Percentiles rank a stretch among this genome's conserved stretches.
phyloP scores from a whole-genome alignment of 2,329 filamentous ascomycete genomes.

The Exserohilum turcica region DNA sequence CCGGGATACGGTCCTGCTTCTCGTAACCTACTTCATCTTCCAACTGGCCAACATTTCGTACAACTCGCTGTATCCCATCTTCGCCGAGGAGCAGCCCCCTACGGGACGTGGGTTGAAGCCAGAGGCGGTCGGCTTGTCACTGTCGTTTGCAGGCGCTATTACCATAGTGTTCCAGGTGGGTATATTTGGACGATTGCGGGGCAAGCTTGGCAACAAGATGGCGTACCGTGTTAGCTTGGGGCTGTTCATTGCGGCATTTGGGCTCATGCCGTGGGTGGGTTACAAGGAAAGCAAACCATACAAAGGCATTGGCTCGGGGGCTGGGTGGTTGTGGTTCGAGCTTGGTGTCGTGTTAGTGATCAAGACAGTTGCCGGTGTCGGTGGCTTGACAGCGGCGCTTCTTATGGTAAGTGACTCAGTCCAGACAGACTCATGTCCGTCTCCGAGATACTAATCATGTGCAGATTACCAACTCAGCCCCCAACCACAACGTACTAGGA shows the following conservation, averaged over 20 bases:
- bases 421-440: neutral
- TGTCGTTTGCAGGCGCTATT: slow-evolving; percentile 81
- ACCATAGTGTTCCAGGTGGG: slow-evolving; percentile 91
- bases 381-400: slow-evolving; percentile 86
- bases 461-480: slow-evolving; percentile 91
- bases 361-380: slow-evolving; percentile 89
- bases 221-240: slow-evolving; percentile 81
- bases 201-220: slow-evolving; percentile 80
- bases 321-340: slow-evolving; percentile 76
- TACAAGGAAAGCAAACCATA: slow-evolving; percentile 65
- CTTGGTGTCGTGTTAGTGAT: slow-evolving; percentile 80
- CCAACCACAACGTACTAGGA: slow-evolving; percentile 82
- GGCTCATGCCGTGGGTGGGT: slow-evolving; percentile 87
- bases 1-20: slow-evolving; percentile 78
- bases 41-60: slow-evolving; percentile 93
- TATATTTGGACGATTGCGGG: slow-evolving; percentile 78
- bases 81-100: slow-evolving; percentile 75
- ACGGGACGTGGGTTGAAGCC: slow-evolving; percentile 77
- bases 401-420: slow-evolving; percentile 68
- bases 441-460: neutral
- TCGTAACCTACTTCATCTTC: slow-evolving; percentile 88
- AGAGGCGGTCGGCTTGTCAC: slow-evolving; percentile 79
- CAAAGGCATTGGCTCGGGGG: slow-evolving; percentile 63
- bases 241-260: slow-evolving; percentile 80
- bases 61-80: slow-evolving; percentile 94